phyloP scores from a whole-genome alignment of 2,329 filamentous ascomycete genomes.

The Aspergillus costaricaensis region DNA sequence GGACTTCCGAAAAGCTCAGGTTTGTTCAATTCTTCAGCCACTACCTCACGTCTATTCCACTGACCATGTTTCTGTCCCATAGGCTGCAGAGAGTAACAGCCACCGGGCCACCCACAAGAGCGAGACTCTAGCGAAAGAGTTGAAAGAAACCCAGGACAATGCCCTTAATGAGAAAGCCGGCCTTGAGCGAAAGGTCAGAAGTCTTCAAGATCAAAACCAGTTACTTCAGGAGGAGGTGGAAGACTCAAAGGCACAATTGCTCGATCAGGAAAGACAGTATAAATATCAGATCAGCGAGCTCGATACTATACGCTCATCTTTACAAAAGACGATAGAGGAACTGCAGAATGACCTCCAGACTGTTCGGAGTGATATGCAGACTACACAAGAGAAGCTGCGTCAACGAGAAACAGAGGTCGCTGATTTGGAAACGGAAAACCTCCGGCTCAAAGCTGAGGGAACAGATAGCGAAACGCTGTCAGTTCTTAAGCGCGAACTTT shows the following conservation, averaged over 20 bases:
- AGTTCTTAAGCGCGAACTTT: constrained; percentile 83
- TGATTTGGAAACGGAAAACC: constrained; percentile 76
- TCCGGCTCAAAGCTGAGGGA: constrained; percentile 81
- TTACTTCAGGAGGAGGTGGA: constrained; percentile 78
- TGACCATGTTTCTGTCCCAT: constrained; percentile 2
- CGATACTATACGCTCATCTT: constrained; percentile 60
- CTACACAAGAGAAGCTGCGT: constrained; percentile 66
- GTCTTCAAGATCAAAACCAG: constrained; percentile 68
- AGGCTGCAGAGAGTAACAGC: constrained; percentile 56
- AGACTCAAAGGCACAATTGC: constrained; percentile 74
- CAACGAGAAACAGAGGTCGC: constrained; percentile 72
- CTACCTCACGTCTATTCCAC: neutral
- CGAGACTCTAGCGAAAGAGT: constrained; percentile 56
- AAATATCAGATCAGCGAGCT: constrained; percentile 61
- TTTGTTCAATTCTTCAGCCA: constrained; percentile 23
- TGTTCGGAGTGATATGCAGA: constrained; percentile 57
- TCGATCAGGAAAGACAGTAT: constrained; percentile 68
- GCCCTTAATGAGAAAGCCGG: constrained; percentile 57
- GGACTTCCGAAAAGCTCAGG: constrained; percentile 71
- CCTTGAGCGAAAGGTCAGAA: constrained; percentile 58
- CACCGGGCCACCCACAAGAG: constrained; percentile 56
- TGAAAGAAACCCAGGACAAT: constrained; percentile 57
- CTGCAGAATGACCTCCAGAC: constrained; percentile 57
- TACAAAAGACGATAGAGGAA: constrained; percentile 58
- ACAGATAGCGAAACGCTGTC: constrained; percentile 83